A percentile compares a stretch with the other conserved stretches of the same genome.
phyloP scores from a whole-genome alignment of 208 protist genomes.

The Leishmania mexicana region DNA sequence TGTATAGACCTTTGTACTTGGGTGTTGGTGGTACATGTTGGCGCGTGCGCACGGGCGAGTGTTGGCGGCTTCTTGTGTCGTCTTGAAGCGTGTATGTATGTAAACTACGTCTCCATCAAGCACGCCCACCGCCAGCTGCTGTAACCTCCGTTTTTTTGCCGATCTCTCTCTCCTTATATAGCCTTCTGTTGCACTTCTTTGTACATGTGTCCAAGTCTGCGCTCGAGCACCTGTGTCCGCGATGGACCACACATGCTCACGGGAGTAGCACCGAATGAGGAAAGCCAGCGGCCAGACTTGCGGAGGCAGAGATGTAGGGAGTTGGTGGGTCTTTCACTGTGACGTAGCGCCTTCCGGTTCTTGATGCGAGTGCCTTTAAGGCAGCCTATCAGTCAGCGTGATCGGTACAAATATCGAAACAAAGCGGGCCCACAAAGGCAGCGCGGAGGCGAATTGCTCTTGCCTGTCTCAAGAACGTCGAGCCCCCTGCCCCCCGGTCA shows the following conservation, averaged over 20 bases:
- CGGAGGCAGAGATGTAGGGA: not conserved
- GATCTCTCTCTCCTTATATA: not conserved
- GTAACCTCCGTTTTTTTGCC: not conserved
- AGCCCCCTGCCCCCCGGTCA: not conserved
- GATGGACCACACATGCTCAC: not conserved
- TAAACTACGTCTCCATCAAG: not conserved
- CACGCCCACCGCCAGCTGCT: not conserved
- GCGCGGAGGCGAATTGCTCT: not conserved
- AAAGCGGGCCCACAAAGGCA: not conserved
- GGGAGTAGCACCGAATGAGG: not conserved
- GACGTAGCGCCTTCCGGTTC: not conserved
- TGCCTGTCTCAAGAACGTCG: not conserved
- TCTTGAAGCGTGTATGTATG: not conserved
- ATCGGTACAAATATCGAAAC: not conserved
- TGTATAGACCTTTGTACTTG: not conserved
- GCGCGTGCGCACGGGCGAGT: not conserved
- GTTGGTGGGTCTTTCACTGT: not conserved
- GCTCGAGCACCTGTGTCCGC: not conserved
- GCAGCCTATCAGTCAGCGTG: too few relatives aligned
- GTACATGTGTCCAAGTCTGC: not conserved
- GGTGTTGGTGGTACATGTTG: not conserved
- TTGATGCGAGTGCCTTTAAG: not conserved
- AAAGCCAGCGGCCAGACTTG: not conserved
- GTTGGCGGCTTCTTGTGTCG: not conserved
- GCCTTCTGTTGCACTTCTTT: not conserved